These are phyloP conservation scores for Penicillium maclennaniae DNA, from an alignment of 495 filamentous ascomycete genomes.

Conservation along the genomic window DNA sequence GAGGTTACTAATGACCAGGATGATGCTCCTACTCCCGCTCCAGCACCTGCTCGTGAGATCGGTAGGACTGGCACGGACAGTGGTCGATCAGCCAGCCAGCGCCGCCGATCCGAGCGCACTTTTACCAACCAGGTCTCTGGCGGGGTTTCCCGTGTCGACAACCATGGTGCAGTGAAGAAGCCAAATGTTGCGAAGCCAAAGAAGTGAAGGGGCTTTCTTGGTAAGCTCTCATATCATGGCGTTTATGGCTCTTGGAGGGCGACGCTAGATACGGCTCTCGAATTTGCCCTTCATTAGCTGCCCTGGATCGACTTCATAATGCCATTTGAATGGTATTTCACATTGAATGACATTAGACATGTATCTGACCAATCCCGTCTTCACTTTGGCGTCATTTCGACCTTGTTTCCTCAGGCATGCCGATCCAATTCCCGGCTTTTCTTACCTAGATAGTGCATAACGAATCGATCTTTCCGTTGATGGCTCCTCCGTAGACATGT, in stretches of 20 bases:
- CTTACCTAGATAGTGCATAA: no score
- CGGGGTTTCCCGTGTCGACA: neutral
- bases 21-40: neutral
- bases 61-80: conserved; percentile 8
- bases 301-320: neutral
- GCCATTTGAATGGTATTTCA: neutral
- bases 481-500: no score
- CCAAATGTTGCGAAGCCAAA: neutral
- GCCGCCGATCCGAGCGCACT: conserved; percentile 6
- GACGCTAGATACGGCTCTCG: neutral
- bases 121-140: neutral
- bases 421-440: neutral
- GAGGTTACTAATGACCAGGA: neutral
- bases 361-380: no score
- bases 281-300: neutral
- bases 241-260: neutral
- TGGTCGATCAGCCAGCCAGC: conserved; percentile 11
- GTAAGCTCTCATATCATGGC: neutral
- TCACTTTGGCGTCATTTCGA: neutral
- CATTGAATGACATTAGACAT: no score
- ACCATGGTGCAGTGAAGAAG: conserved; percentile 9
- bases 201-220: neutral
- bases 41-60: neutral
- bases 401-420: neutral
- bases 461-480: no score